phyloP scores from a whole-genome alignment of 129 eudicot genomes.

The carrot (Daucus carota) region DNA sequence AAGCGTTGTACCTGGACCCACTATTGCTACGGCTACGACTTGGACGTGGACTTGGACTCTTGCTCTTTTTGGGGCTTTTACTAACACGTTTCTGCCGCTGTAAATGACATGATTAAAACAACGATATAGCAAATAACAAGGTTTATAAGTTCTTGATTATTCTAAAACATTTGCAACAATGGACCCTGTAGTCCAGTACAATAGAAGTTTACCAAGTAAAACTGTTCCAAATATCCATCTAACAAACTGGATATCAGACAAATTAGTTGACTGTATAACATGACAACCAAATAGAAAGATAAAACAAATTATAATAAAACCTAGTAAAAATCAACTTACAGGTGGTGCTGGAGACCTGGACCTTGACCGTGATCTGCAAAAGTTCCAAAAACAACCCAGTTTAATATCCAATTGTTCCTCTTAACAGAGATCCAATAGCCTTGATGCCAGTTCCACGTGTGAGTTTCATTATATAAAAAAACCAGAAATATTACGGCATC shows the following conservation, averaged over 20 bases:
- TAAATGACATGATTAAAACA: constrained; percentile 8
- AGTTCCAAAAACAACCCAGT: constrained; percentile 88
- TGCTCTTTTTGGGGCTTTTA: constrained; percentile 70
- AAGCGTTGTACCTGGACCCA: constrained; percentile 38
- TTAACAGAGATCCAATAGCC: constrained; percentile 76
- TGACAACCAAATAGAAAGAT: not conserved
- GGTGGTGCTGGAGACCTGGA: constrained; percentile 87
- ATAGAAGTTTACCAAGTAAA: not conserved
- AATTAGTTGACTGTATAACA: not conserved
- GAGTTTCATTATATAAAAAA: constrained; percentile 39
- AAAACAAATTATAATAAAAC: not conserved
- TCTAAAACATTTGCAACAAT: not conserved
- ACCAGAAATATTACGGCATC: constrained; percentile 35
- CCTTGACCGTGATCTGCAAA: constrained; percentile 99
- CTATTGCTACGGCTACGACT: constrained; percentile 79
- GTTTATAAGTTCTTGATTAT: not conserved
- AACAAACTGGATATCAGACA: not conserved
- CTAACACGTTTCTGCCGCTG: constrained; percentile 56
- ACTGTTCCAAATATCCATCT: not conserved
- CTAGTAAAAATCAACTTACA: constrained; percentile 49
- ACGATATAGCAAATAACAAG: not conserved
- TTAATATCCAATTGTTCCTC: constrained; percentile 77
- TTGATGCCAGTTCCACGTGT: constrained; percentile 73
- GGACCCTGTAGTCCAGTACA: not conserved
- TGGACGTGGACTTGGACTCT: constrained; percentile 46